Conservation (phyloP, 257 asterid genomes). For the Solanum chaucha region DNA sequence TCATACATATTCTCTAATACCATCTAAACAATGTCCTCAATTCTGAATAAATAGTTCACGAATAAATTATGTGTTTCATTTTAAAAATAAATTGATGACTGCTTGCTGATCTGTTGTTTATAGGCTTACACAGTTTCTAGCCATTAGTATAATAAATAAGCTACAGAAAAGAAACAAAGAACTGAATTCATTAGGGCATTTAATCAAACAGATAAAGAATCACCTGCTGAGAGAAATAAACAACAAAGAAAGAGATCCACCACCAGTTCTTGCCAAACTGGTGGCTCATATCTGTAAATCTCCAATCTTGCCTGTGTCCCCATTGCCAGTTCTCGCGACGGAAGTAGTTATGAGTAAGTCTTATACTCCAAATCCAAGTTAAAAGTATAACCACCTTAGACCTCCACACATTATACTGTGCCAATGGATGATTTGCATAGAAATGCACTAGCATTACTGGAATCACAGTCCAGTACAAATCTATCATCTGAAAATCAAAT, state of each 20-base stretch:
- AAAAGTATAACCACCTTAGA: slow-evolving; percentile 46
- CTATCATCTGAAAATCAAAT: slow-evolving; percentile 61
- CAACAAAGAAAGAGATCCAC: slow-evolving; percentile 88
- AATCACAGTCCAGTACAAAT: slow-evolving; percentile 84
- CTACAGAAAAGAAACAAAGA: not conserved
- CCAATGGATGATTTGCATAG: slow-evolving; percentile 53
- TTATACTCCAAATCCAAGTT: slow-evolving; percentile 76
- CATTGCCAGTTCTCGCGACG: slow-evolving; percentile 96
- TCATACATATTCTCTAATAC: too few relatives aligned
- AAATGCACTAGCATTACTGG: slow-evolving; percentile 68
- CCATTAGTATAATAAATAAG: not conserved
- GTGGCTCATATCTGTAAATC: slow-evolving; percentile 57
- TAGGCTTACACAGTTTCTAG: not conserved
- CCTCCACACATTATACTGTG: slow-evolving; percentile 41
- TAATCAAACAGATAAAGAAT: not conserved
- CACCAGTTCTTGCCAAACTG: slow-evolving; percentile 74
- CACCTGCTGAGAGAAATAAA: slow-evolving; percentile 83
- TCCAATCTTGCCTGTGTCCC: slow-evolving; percentile 94
- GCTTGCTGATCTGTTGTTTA: not conserved
- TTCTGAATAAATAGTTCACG: too few relatives aligned
- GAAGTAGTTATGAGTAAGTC: slow-evolving; percentile 86
- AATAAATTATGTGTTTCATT: not conserved
- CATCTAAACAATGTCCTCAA: too few relatives aligned
- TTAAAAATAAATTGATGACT: not conserved
- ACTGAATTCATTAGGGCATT: not conserved